Base-by-base conservation (phyloP, 2,329 filamentous ascomycete species). In the Stagonosporopsis chrysanthemi region DNA sequence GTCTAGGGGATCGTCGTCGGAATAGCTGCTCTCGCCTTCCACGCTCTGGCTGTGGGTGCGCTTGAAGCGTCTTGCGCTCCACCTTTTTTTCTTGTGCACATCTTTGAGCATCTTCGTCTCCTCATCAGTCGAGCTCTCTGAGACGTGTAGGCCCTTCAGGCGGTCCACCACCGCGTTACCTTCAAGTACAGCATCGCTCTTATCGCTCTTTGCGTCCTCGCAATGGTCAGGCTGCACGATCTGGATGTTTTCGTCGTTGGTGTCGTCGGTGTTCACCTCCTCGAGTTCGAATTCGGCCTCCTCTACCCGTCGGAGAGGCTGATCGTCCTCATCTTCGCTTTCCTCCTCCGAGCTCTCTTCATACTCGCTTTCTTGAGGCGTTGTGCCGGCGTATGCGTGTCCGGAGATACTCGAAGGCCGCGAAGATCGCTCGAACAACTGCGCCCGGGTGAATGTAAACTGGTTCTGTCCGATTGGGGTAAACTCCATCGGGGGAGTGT, bases 31-130 rank as follows among this genome's bases (percentile, higher is more conserved):
- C 47, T 80, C 78, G 48, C 77, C 78, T 62, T 77, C 77, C 26
- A 80, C 69, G 52, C 76, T 81, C 66, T 80, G 75, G 59, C 77
- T 80, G 66, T 81, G 75, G 42, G 70, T 78, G 41, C 80, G 75
- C 64, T 82, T 82, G 69, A 77, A 79, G 40, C 74, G 68, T 8
- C 77, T 75, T 22, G 72, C 68, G 43, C 78, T 79, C 73, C 77
- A 78, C 38, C 75, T 69, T 58, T 78, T 77, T 61, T 78, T 79
- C 59, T 77, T 77, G 36, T 65, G 67, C 52, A 62, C 55, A 43
- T 74, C 73, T 36, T 64, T 69, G 22, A 68, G 61, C 54, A 69
- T 63, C 47, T 69, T 62, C 53, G 70, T 64, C 43, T 74, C 71
- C 43, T 77, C 69, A 42, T 73, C 69, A 8, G 72, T 69, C n/a